These are phyloP conservation scores for Collybia mongolica DNA, from an alignment of 768 basidiomycete species.

Conservation along the genomic window DNA sequence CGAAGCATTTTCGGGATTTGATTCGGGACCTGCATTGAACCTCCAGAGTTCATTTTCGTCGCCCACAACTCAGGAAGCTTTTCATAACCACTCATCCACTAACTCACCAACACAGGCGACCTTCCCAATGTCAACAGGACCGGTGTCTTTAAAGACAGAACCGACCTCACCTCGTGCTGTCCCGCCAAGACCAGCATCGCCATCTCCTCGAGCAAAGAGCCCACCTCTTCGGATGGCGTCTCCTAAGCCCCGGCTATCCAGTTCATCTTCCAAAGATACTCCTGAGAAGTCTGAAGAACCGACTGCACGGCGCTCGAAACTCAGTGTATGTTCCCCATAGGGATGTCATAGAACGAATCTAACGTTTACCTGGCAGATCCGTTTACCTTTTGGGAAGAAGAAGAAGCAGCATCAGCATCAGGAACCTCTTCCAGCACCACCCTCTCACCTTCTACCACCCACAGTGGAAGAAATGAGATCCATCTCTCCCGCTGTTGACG, in stretches of 20 bases:
- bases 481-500: constrained; percentile 55
- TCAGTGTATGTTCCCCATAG: constrained; percentile 58
- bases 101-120: constrained; percentile 20
- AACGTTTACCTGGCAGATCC: constrained; percentile 46
- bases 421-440: constrained; percentile 41
- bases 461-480: constrained; percentile 44
- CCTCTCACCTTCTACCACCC: constrained; percentile 36
- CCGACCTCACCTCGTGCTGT: constrained; percentile 32
- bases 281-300: constrained; percentile 58
- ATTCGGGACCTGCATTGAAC: constrained; percentile 35
- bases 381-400: constrained; percentile 75
- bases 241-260: constrained; percentile 59
- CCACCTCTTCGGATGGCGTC: constrained; percentile 53
- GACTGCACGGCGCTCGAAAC: constrained; percentile 64
- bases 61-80: constrained; percentile 15
- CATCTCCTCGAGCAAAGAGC: constrained; percentile 40
- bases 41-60: constrained; percentile 38
- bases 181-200: constrained; percentile 34
- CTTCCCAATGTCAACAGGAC: constrained; percentile 25
- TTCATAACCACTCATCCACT: constrained; percentile 1
- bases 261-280: constrained; percentile 57
- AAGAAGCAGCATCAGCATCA: constrained; percentile 58
- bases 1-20: constrained; percentile 55
- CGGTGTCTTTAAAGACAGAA: constrained; percentile 34
- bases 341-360: constrained; percentile 1